These are phyloP conservation scores for Elongisporangium undulatum DNA, from an alignment of 352 stramenopile species.

Conservation along the genomic window DNA sequence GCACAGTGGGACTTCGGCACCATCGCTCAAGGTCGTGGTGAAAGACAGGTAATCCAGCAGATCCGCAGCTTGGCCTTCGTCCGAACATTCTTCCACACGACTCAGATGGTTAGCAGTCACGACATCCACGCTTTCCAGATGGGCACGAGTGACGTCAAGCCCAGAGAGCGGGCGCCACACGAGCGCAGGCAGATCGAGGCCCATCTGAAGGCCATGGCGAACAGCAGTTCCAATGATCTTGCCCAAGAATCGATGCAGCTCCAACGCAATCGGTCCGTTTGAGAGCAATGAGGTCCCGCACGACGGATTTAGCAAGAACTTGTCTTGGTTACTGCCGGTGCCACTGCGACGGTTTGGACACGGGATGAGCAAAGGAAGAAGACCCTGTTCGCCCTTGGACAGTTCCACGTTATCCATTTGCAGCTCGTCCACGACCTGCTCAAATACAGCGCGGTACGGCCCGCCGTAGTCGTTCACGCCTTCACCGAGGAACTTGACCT, in stretches of 20 bases:
- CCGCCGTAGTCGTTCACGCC: slow-evolving; percentile 99
- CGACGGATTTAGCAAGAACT: slow-evolving; percentile 88
- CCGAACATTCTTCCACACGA: slow-evolving; percentile 52
- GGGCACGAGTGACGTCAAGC: slow-evolving; percentile 62
- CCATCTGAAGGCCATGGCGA: slow-evolving; percentile 94
- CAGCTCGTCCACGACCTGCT: slow-evolving; percentile 95
- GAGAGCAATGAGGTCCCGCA: slow-evolving; percentile 77
- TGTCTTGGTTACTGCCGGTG: slow-evolving; percentile 90
- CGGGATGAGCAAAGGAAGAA: slow-evolving; percentile 86
- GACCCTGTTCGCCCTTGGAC: slow-evolving; percentile 78
- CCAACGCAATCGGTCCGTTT: slow-evolving; percentile 87
- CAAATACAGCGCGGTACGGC: slow-evolving; percentile 97
- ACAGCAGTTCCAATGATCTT: slow-evolving; percentile 95
- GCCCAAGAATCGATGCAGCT: slow-evolving; percentile 94
- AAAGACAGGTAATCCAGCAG: slow-evolving; percentile 72
- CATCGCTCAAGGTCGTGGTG: slow-evolving; percentile 77
- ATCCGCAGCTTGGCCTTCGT: slow-evolving; percentile 27
- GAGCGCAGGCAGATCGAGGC: slow-evolving; percentile 84
- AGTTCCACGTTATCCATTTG: slow-evolving; percentile 89
- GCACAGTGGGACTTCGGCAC: slow-evolving; percentile 62
- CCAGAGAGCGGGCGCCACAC: slow-evolving; percentile 86
- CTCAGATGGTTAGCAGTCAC: slow-evolving; percentile 65
- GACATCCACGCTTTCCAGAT: slow-evolving; percentile 81
- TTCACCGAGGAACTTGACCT: slow-evolving; percentile 99
- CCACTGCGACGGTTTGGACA: slow-evolving; percentile 84